Conservation (phyloP, 257 asterid genomes). For the Orobanche coerulescens region DNA sequence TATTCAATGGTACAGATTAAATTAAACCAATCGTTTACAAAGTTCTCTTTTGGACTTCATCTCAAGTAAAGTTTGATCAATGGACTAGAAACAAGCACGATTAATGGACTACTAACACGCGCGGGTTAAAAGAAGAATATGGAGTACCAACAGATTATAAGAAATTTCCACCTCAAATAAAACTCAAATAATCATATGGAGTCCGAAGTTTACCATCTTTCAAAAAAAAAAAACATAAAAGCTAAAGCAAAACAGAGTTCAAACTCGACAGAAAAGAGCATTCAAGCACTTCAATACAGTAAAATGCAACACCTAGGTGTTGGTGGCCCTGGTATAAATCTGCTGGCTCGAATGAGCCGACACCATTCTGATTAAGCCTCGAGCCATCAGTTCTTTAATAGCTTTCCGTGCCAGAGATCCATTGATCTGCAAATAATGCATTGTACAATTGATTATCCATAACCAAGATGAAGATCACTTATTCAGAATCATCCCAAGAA, state of each 20-base stretch:
- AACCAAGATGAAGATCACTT: not conserved
- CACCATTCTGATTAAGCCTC: constrained; percentile 66
- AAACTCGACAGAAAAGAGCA: constrained; percentile 2
- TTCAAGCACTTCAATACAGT: constrained; percentile 11
- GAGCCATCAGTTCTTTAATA: constrained; percentile 60
- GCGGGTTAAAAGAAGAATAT: too few species aligned
- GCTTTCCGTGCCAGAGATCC: constrained; percentile 93
- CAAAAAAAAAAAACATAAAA: constrained; percentile 8
- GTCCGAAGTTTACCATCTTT: not conserved
- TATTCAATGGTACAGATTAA: too few species aligned
- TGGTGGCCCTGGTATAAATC: constrained; percentile 85
- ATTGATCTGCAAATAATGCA: constrained; percentile 39
- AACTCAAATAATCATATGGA: not conserved
- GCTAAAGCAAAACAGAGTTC: not conserved
- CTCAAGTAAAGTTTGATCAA: too few species aligned
- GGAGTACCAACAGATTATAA: not conserved
- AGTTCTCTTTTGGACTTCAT: too few species aligned
- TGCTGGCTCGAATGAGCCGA: constrained; percentile 87
- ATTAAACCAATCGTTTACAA: too few species aligned
- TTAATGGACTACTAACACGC: too few species aligned
- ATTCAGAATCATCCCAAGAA: not conserved
- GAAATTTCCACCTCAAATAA: not conserved
- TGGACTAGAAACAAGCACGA: too few species aligned
- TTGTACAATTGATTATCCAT: not conserved
- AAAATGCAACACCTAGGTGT: constrained; percentile 38